Evolutionary conservation across 179 eudicot species (phyloP).

Genomic region (Beta corolliflora): DNA sequence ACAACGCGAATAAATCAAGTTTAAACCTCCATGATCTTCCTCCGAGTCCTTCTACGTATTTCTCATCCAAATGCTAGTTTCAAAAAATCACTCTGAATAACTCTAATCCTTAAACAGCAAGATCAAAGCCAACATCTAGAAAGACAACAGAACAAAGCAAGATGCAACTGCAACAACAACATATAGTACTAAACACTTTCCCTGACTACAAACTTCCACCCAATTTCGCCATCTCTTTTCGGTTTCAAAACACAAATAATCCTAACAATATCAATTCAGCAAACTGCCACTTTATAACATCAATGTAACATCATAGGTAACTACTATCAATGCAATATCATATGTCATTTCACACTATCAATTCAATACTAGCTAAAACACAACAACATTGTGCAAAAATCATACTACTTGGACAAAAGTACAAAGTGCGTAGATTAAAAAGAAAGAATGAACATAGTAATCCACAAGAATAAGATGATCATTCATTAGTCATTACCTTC

Average conservation of each 20-base stretch:
- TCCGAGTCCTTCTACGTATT: neutral
- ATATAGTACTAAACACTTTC: no score
- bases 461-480: neutral
- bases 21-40: neutral
- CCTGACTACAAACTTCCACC: neutral
- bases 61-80: neutral
- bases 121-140: neutral
- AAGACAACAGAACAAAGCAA: neutral
- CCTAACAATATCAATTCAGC: neutral
- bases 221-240: no score
- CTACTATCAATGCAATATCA: no score
- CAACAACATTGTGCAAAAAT: neutral
- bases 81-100: neutral
- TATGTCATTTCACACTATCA: no score
- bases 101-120: neutral
- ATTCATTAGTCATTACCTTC: conserved; percentile 25
- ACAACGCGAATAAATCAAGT: neutral
- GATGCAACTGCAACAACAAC: neutral
- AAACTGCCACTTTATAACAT: neutral
- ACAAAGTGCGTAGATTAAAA: no score
- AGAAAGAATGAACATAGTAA: no score
- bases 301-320: neutral
- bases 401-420: neutral
- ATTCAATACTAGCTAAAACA: no score
- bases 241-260: neutral